Conservation (phyloP, 345 rosid genomes). For the Gynandropsis gynandra region DNA sequence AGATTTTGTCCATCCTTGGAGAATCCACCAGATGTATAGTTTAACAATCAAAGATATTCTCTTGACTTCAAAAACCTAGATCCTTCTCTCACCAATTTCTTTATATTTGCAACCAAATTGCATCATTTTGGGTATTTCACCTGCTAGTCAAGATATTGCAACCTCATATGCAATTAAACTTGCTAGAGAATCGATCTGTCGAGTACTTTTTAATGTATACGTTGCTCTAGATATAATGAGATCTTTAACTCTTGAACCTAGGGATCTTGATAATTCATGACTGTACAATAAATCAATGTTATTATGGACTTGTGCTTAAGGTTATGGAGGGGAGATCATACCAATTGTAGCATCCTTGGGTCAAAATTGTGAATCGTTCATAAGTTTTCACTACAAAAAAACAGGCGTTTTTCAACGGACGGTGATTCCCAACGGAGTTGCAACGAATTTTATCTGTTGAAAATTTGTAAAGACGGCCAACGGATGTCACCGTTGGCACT, state of each 20-base stretch:
- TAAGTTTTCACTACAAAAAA: no score
- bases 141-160: constrained; percentile 99
- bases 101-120: constrained; percentile 74
- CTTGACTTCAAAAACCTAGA: no score
- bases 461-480: no score
- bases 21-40: no score
- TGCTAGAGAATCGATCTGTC: constrained; percentile 98
- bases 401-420: no score
- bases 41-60: no score
- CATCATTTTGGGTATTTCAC: constrained; percentile 97
- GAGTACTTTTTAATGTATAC: constrained; percentile 38
- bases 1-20: no score
- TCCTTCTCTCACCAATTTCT: constrained; percentile 12
- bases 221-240: constrained; percentile 61
- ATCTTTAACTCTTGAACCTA: constrained; percentile 1
- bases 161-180: constrained; percentile 98
- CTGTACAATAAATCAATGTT: constrained; percentile 23
- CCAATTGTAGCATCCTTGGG: constrained; percentile 99
- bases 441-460: no score
- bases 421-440: no score
- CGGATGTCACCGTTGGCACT: no score
- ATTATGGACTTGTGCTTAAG: constrained; percentile 33
- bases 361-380: constrained; percentile 96
- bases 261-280: background rate
- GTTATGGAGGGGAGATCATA: constrained; percentile 95